phyloP scores from a whole-genome alignment of 108 stramenopile species.

The Stephanodiscus minutulus region DNA sequence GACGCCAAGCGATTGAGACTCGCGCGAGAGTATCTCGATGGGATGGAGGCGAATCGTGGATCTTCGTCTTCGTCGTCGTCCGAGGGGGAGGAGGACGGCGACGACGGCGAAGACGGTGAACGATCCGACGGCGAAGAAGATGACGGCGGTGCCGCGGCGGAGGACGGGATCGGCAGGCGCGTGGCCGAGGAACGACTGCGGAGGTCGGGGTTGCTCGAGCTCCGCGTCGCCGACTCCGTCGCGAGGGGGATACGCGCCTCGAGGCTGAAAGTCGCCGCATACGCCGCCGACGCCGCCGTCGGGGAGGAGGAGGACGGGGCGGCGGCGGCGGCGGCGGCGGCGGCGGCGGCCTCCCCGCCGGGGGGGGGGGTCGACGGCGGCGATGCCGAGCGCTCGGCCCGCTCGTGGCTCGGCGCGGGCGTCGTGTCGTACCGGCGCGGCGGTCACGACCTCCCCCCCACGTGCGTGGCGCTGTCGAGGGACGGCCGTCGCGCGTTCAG shows the following conservation, averaged over 20 bases:
- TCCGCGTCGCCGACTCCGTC: constrained; percentile 62
- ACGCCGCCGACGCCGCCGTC: not conserved
- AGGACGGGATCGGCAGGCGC: constrained; percentile 49
- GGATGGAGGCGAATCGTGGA: constrained; percentile 50
- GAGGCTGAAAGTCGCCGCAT: not conserved
- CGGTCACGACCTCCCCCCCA: constrained; percentile 85
- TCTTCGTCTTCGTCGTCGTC: constrained; percentile 36
- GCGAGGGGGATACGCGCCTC: constrained; percentile 24
- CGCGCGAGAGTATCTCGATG: constrained; percentile 79
- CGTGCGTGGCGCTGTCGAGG: constrained; percentile 83
- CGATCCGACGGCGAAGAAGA: constrained; percentile 45
- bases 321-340: not conserved
- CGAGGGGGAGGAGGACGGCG: constrained; percentile 28
- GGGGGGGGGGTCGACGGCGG: not conserved
- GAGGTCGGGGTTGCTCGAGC: constrained; percentile 66
- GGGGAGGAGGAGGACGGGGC: no score
- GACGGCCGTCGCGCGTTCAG: constrained; percentile 68
- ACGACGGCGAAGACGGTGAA: constrained; percentile 31
- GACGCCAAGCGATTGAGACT: constrained; percentile 80
- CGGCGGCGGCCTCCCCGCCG: not conserved
- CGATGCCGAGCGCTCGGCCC: constrained; percentile 13
- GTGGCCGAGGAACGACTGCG: constrained; percentile 59
- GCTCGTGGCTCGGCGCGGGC: constrained; percentile 62
- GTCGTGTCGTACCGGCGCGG: constrained; percentile 56
- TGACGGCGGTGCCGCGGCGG: constrained; percentile 46